A percentile compares a stretch with the other conserved stretches of the same genome.
These are phyloP conservation scores for Chlorophyllum brunneum DNA, from an alignment of 768 basidiomycete species.

Conservation along the genomic window DNA sequence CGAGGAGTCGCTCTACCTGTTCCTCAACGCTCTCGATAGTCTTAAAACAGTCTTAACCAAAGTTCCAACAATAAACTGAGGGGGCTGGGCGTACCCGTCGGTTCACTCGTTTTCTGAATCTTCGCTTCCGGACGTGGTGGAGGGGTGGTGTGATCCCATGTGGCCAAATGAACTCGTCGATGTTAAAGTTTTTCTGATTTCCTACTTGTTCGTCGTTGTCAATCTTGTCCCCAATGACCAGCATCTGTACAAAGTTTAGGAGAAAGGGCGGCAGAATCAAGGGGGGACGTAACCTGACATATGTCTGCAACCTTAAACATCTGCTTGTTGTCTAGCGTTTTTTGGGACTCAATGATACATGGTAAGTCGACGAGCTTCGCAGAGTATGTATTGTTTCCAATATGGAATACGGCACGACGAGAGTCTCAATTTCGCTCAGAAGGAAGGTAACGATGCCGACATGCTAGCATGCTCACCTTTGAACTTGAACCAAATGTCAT, in stretches of 20 bases:
- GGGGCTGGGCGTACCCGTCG: conserved; percentile 51
- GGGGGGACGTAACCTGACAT: conserved; percentile 66
- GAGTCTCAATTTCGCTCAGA: conserved; percentile 55
- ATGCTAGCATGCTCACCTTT: conserved; percentile 58
- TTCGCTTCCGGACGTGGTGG: conserved; percentile 82
- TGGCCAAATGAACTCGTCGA: conserved; percentile 97
- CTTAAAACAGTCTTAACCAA: conserved; percentile 31
- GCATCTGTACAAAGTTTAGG: conserved; percentile 59
- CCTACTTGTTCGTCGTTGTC: conserved; percentile 64
- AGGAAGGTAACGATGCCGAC: not conserved
- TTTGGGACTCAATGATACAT: conserved; percentile 90
- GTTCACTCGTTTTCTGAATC: conserved; percentile 90
- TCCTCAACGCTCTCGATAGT: conserved; percentile 94
- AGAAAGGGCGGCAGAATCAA: conserved; percentile 8
- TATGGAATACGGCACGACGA: conserved; percentile 84
- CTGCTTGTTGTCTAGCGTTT: conserved; percentile 93
- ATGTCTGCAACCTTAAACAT: conserved; percentile 99
- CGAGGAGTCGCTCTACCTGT: conserved; percentile 84
- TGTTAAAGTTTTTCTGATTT: conserved; percentile 69
- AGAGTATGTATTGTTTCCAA: conserved; percentile 75
- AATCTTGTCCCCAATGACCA: conserved; percentile 78
- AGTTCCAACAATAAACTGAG: not conserved
- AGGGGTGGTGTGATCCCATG: conserved; percentile 95
- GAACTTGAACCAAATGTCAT: conserved; percentile 97
- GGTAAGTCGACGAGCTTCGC: conserved; percentile 96